phyloP scores from a whole-genome alignment of 345 rosid species.

The Citrus trifoliata region DNA sequence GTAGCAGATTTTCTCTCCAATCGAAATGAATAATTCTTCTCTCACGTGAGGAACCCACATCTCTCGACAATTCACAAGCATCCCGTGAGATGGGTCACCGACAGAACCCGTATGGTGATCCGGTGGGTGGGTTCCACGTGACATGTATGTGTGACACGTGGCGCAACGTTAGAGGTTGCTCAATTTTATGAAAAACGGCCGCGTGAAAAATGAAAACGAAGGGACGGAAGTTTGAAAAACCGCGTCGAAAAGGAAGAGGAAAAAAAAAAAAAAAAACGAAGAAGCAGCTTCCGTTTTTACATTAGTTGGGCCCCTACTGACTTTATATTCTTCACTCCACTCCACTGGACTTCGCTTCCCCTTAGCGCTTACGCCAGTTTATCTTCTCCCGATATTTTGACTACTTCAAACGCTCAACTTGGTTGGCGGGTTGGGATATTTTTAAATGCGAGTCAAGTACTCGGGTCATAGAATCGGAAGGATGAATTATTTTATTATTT shows the following conservation, averaged over 20 bases:
- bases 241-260: not conserved
- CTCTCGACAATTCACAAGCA: too few relatives aligned
- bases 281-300: too few relatives aligned
- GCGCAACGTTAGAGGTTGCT: not conserved
- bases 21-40: too few relatives aligned
- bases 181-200: slow-evolving; percentile 7
- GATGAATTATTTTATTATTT: not conserved
- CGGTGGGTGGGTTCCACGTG: too few relatives aligned
- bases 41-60: too few relatives aligned
- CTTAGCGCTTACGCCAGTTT: slow-evolving; percentile 4
- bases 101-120: too few relatives aligned
- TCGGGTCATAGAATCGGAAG: not conserved
- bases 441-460: too few relatives aligned
- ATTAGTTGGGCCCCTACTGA: not conserved
- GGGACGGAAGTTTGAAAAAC: not conserved
- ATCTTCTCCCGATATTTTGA: slow-evolving; percentile 1
- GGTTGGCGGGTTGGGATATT: not conserved
- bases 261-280: too few relatives aligned
- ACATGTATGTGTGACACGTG: slow-evolving; percentile 6
- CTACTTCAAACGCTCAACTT: not conserved
- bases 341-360: not conserved
- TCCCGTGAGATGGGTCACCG: too few relatives aligned
- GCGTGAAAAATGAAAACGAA: not conserved
- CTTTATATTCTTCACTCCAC: too few relatives aligned
- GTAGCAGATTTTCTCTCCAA: too few relatives aligned